These are phyloP conservation scores for Bryum argenteum DNA, from an alignment of 225 moss, liverwort and hornwort genomes.

Conservation along the genomic window DNA sequence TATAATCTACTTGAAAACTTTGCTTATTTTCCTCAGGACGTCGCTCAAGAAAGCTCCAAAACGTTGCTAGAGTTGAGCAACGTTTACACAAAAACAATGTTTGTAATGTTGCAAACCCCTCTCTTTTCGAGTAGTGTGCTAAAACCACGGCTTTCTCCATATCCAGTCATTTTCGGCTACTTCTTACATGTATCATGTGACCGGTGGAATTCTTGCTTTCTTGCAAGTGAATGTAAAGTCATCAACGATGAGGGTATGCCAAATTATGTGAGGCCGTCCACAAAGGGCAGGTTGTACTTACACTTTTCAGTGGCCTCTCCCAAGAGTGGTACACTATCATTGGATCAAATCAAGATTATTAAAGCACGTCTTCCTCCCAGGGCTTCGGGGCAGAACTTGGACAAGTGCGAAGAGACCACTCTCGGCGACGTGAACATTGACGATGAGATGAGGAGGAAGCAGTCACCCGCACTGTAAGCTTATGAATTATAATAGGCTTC, in stretches of 20 bases:
- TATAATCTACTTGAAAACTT: too few relatives aligned
- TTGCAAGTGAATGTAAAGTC: slow-evolving; percentile 86
- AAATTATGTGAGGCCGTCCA: slow-evolving; percentile 83
- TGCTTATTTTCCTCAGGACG: too few relatives aligned
- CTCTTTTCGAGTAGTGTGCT: slow-evolving; percentile 89
- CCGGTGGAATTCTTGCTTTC: neutral
- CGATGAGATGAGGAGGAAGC: slow-evolving; percentile 92
- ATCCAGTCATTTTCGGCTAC: too few relatives aligned
- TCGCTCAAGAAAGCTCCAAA: slow-evolving; percentile 80
- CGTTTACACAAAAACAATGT: too few relatives aligned
- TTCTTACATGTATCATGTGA: too few relatives aligned
- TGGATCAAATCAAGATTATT: slow-evolving; percentile 59
- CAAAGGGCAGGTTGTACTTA: slow-evolving; percentile 88
- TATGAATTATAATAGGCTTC: slow-evolving; percentile 73
- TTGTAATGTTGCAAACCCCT: too few relatives aligned
- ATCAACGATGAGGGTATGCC: slow-evolving; percentile 98
- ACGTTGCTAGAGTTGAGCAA: too few relatives aligned
- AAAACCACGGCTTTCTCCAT: neutral
- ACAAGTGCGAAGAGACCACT: slow-evolving; percentile 90
- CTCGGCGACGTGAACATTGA: slow-evolving; percentile 85
- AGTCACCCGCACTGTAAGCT: slow-evolving; percentile 73
- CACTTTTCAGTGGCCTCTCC: slow-evolving; percentile 86
- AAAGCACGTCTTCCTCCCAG: slow-evolving; percentile 69
- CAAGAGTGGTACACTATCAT: slow-evolving; percentile 52
- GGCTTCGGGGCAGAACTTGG: slow-evolving; percentile 58